Percentiles rank a stretch among this genome's conserved stretches.
Evolutionary conservation across 139 green algal species (phyloP).

Genomic region (Trebouxia sp.): DNA sequence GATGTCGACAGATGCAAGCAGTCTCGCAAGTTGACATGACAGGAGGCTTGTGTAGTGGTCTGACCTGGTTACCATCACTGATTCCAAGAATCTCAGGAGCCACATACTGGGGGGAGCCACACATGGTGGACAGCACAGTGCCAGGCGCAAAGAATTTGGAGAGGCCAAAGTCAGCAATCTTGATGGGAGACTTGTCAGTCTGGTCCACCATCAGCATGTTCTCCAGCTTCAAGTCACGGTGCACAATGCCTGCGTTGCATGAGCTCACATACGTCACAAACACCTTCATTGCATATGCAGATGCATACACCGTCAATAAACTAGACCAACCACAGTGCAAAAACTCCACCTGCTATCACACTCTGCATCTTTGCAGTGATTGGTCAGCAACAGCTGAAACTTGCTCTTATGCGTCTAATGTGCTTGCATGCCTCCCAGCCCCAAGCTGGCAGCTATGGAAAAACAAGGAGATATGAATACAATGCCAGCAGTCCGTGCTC

Average conservation of each 20-base stretch:
- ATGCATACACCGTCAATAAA: too few species aligned
- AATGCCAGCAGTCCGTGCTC: too few species aligned
- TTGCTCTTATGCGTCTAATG: too few species aligned
- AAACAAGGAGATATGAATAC: too few species aligned
- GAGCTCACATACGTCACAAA: neutral
- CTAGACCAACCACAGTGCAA: too few species aligned
- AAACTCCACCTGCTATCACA: too few species aligned
- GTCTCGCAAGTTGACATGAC: neutral
- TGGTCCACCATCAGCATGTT: conserved; percentile 85
- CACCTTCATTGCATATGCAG: neutral
- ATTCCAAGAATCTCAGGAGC: conserved; percentile 69
- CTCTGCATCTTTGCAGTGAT: too few species aligned
- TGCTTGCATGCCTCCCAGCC: too few species aligned
- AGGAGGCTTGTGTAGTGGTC: conserved; percentile 41
- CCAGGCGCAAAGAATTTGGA: conserved; percentile 77
- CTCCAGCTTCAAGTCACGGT: conserved; percentile 85
- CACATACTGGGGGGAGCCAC: conserved; percentile 74
- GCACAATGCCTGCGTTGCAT: conserved; percentile 65
- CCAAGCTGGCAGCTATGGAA: too few species aligned
- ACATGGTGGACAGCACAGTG: conserved; percentile 77
- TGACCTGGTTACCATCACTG: conserved; percentile 63
- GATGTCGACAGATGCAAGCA: neutral
- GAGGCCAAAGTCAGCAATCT: conserved; percentile 86
- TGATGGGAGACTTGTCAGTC: conserved; percentile 64
- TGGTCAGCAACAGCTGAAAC: too few species aligned